Conservation (phyloP, 2,329 filamentous ascomycete species). For the Tothia fuscella region DNA sequence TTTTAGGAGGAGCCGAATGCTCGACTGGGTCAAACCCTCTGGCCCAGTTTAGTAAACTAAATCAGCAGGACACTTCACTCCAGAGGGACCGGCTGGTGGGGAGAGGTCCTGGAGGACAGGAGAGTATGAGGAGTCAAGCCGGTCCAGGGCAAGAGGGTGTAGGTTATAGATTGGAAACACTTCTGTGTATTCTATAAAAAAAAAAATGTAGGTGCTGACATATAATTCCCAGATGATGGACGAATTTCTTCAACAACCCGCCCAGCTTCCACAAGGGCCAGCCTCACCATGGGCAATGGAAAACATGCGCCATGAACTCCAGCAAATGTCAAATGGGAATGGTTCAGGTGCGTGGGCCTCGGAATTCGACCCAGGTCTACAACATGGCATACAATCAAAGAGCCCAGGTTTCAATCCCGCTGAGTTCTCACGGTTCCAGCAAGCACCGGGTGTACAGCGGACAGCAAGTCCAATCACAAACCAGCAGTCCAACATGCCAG, state of each 20-base stretch:
- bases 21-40: conserved; percentile 92
- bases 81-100: conserved; percentile 83
- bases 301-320: conserved; percentile 51
- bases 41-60: conserved; percentile 94
- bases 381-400: conserved; percentile 53
- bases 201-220: background rate
- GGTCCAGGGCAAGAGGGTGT: conserved; percentile 53
- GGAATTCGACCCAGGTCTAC: conserved; percentile 48
- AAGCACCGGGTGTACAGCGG: conserved; percentile 46
- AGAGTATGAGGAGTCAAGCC: conserved; percentile 65
- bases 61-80: conserved; percentile 88
- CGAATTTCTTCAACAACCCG: conserved; percentile 74
- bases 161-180: background rate
- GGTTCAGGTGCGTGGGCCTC: conserved; percentile 49
- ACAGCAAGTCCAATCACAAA: conserved; percentile 46
- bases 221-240: conserved; percentile 66
- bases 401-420: conserved; percentile 65
- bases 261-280: conserved; percentile 43
- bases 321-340: conserved; percentile 36
- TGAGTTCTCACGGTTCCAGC: conserved; percentile 80
- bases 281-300: conserved; percentile 53
- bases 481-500: conserved; percentile 31
- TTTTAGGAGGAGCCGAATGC: conserved; percentile 91
- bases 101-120: conserved; percentile 57
- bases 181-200: too few relatives aligned